Percentiles rank a stretch among this genome's conserved stretches.
Conservation (phyloP, 495 filamentous ascomycete species). For the Poronia punctata region DNA sequence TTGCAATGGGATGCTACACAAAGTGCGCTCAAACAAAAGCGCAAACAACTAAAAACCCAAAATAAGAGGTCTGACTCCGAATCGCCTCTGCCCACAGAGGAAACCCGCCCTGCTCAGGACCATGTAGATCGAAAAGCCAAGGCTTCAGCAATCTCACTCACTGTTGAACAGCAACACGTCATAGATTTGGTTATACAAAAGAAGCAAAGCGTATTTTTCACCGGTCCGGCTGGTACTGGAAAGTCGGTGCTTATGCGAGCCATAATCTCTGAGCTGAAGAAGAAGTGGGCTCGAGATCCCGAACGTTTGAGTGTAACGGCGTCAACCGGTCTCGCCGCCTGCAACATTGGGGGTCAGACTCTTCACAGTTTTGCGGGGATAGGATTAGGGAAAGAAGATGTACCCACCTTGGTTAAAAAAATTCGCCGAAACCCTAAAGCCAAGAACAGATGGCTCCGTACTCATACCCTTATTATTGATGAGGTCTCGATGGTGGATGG, state of each 20-base stretch:
- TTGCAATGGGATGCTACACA: slow-evolving; percentile 73
- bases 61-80: slow-evolving; percentile 34
- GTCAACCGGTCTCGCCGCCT: slow-evolving; percentile 91
- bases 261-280: slow-evolving; percentile 73
- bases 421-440: slow-evolving; percentile 85
- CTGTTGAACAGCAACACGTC: slow-evolving; percentile 80
- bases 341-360: slow-evolving; percentile 93
- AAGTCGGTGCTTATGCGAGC: slow-evolving; percentile 93
- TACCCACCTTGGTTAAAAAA: slow-evolving; percentile 78
- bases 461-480: slow-evolving; percentile 81
- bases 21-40: slow-evolving; percentile 74
- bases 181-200: slow-evolving; percentile 68
- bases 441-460: slow-evolving; percentile 78
- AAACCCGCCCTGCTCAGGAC: slow-evolving; percentile 32
- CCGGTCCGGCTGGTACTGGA: slow-evolving; percentile 92
- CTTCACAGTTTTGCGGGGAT: slow-evolving; percentile 95
- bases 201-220: slow-evolving; percentile 91
- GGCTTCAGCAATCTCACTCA: slow-evolving; percentile 61
- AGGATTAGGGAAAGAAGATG: slow-evolving; percentile 85
- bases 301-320: slow-evolving; percentile 89
- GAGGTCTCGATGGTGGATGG: slow-evolving; percentile 99
- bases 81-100: slow-evolving; percentile 20
- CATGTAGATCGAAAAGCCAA: slow-evolving; percentile 30
- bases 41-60: slow-evolving; percentile 64
- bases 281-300: slow-evolving; percentile 63